Base-by-base conservation (phyloP, 352 stramenopile genomes). In the Pilasporangium apinafurcum region DNA sequence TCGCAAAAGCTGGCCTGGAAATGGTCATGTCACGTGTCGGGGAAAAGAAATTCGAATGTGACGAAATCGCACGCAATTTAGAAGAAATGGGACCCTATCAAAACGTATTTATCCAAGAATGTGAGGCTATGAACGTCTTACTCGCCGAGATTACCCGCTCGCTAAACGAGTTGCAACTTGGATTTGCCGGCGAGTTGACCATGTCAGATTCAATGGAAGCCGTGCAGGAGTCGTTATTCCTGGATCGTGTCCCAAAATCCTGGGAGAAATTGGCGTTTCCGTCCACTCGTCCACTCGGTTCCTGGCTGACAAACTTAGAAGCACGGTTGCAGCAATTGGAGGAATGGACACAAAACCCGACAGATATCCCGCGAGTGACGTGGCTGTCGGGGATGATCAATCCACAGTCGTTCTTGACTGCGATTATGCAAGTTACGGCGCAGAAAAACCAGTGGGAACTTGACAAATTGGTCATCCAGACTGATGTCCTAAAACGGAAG, bases 101-200 rank as follows among this genome's bases (percentile, higher is more conserved):
- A 65, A 98, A 98, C 67, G 95, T 97, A 21, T 98, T 99, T 51
- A 79, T 98, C 13, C 95, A 98, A 64, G 96, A 99, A 72, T 98
- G 95, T 59, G 95, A 98, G 48, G 79, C 96, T n/a, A 97, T 99
- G 64, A 98, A 99, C 63, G 85, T 78, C 0, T 64, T 99, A 14
- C 60, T 99, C 8, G 68, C 70, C 4, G 96, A 98, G 69, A 98
- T 99, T 8, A 75, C 92, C 37, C 92, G 95, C 13, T 98, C 92
- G 13, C 74, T 99, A 16, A 97, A 96, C 56, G 95, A 98, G 50
- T 70, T 99, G n/a, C 86, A 97, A 44, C 70, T 98, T 4, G 92
- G 95, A 2, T 98, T 99, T 55, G 91, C 92, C 1, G 96, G 96
- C 20, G 95, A 98, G 52, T 62, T 99, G 26, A 98, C 96, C 28